Evolutionary conservation across 116 monocot species (phyloP).

Genomic region (Papilionanthe hybrid): DNA sequence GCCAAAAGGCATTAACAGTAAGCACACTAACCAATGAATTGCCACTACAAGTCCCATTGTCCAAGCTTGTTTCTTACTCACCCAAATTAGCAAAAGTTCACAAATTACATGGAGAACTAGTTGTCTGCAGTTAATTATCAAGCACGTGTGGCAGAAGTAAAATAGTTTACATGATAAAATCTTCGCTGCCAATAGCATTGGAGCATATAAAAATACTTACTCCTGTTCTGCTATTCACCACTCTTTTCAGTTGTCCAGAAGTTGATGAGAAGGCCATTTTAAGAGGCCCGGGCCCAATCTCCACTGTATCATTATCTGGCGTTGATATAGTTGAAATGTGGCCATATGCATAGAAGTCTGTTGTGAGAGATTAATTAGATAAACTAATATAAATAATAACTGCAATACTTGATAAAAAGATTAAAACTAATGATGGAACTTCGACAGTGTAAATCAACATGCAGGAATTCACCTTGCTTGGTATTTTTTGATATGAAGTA

Average conservation of each 20-base stretch:
- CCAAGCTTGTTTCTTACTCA: background rate
- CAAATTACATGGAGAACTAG: background rate
- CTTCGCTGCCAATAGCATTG: background rate
- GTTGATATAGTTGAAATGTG: conserved; percentile 18
- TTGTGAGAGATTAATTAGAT: background rate
- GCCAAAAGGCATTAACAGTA: background rate
- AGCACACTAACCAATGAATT: background rate
- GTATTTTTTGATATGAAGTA: conserved; percentile 57
- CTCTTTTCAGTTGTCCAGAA: conserved; percentile 55
- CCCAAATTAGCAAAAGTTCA: background rate
- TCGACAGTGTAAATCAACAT: background rate
- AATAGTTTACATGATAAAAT: background rate
- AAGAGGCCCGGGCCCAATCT: conserved; percentile 61
- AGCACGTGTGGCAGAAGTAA: background rate
- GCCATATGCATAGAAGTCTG: conserved; percentile 13
- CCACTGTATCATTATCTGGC: conserved; percentile 42
- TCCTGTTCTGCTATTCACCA: conserved; percentile 45
- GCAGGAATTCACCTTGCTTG: conserved; percentile 34
- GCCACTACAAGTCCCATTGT: background rate
- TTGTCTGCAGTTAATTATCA: background rate
- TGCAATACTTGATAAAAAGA: background rate
- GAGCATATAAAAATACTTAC: conserved; percentile 32
- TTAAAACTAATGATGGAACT: background rate
- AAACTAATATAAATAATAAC: background rate
- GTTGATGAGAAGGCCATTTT: conserved; percentile 61